A percentile compares a stretch with the other conserved stretches of the same genome.
Evolutionary conservation across 2,329 filamentous ascomycete genomes (phyloP).

Genomic region (Ustilaginoidea virens): DNA sequence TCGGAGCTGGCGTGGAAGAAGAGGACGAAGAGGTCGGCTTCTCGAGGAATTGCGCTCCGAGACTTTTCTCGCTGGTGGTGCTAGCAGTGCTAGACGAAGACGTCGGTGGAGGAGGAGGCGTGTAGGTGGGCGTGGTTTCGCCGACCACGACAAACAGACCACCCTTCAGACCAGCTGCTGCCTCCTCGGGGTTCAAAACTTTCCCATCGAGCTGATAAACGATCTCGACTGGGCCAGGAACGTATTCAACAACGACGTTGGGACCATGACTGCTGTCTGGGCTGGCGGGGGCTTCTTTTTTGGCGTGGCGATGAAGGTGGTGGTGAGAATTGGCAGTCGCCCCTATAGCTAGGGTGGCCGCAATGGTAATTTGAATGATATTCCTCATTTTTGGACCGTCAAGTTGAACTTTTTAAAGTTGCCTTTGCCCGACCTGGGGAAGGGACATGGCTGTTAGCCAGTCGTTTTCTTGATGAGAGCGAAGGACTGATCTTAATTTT

Average conservation of each 20-base stretch:
- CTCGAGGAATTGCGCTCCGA: conserved; percentile 5
- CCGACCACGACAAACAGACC: conserved; percentile 55
- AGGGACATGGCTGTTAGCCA: too few species aligned
- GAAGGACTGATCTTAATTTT: too few species aligned
- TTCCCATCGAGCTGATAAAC: conserved; percentile 58
- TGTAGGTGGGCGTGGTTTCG: conserved; percentile 38
- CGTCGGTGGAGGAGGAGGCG: conserved; percentile 23
- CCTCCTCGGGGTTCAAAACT: conserved; percentile 44
- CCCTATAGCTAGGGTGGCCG: conserved; percentile 35
- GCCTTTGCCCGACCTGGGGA: too few species aligned
- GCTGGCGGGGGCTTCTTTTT: conserved; percentile 31
- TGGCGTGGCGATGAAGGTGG: conserved; percentile 43
- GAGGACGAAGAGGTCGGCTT: conserved; percentile 4
- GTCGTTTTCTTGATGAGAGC: too few species aligned
- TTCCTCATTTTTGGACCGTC: conserved; percentile 6
- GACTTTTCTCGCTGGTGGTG: not conserved
- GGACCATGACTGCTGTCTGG: conserved; percentile 33
- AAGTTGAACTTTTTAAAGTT: not conserved
- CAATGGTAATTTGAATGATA: conserved; percentile 29
- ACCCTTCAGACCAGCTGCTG: conserved; percentile 54
- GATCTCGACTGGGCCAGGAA: conserved; percentile 46
- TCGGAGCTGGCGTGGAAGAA: conserved; percentile 3
- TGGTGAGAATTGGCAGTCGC: conserved; percentile 45
- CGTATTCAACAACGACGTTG: conserved; percentile 33
- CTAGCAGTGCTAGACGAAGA: conserved; percentile 15